A percentile compares a stretch with the other conserved stretches of the same genome.
phyloP scores from a whole-genome alignment of 257 asterid genomes.

The Agastache rugosa region DNA sequence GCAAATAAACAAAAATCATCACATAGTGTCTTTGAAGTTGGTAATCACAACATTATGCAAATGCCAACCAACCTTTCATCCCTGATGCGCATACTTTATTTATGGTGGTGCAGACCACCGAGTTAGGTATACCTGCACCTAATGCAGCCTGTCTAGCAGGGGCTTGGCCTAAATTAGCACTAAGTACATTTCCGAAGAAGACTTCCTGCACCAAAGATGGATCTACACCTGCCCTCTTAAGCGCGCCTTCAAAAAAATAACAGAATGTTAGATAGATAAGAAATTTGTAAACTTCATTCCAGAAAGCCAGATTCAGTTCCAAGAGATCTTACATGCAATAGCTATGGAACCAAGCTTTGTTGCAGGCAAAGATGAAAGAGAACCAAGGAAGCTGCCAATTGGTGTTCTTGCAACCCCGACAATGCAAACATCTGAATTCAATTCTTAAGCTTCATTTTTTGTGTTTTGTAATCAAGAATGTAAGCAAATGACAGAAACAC shows the following conservation, averaged over 20 bases:
- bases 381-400: slow-evolving; percentile 85
- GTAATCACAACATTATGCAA: neutral
- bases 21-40: slow-evolving; percentile 16
- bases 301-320: neutral
- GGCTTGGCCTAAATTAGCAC: slow-evolving; percentile 99
- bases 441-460: slow-evolving; percentile 6
- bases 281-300: neutral
- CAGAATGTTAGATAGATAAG: slow-evolving; percentile 19
- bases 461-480: neutral
- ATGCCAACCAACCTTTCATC: slow-evolving; percentile 75
- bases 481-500: neutral
- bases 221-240: slow-evolving; percentile 78
- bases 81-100: slow-evolving; percentile 98
- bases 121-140: slow-evolving; percentile 87
- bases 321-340: slow-evolving; percentile 58
- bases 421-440: slow-evolving; percentile 82
- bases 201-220: slow-evolving; percentile 92
- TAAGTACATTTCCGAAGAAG: slow-evolving; percentile 91
- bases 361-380: slow-evolving; percentile 85
- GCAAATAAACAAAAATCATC: slow-evolving; percentile 24
- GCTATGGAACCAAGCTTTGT: slow-evolving; percentile 94
- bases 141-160: slow-evolving; percentile 99
- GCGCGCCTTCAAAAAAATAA: slow-evolving; percentile 65
- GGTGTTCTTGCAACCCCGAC: slow-evolving; percentile 99
- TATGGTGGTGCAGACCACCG: slow-evolving; percentile 89